Evolutionary conservation across 2,329 filamentous ascomycete species (phyloP).

Genomic region (Aspergillus sp.): DNA sequence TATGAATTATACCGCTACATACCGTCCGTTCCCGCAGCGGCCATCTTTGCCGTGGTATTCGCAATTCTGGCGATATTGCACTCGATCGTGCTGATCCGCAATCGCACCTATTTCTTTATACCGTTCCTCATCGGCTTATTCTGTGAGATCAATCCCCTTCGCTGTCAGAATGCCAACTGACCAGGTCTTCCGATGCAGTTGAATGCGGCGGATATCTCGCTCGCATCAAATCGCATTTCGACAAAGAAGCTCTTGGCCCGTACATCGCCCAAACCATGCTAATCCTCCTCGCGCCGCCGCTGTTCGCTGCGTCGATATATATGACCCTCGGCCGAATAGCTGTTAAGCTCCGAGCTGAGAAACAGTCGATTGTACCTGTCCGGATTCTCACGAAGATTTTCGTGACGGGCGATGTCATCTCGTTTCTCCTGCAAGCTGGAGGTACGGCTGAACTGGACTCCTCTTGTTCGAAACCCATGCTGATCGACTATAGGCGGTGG

Average conservation of each 20-base stretch:
- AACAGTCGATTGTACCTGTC: slow-evolving; percentile 12
- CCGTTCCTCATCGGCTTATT: slow-evolving; percentile 22
- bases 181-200: slow-evolving; percentile 4
- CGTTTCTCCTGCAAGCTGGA: slow-evolving; percentile 19
- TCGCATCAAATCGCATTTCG: slow-evolving; percentile 16
- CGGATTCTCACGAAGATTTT: slow-evolving; percentile 22
- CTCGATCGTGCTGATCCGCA: slow-evolving; percentile 3
- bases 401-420: slow-evolving; percentile 20
- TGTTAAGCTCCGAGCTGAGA: slow-evolving; percentile 10
- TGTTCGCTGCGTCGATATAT: slow-evolving; percentile 23
- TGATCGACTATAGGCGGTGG: slow-evolving; percentile 15
- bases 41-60: slow-evolving; percentile 17
- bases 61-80: slow-evolving; percentile 14
- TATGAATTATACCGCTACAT: slow-evolving; percentile 33
- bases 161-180: not conserved
- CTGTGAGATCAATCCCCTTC: slow-evolving; percentile 15
- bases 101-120: slow-evolving; percentile 22
- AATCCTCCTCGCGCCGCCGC: slow-evolving; percentile 20
- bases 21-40: slow-evolving; percentile 15
- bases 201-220: slow-evolving; percentile 18
- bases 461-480: not conserved
- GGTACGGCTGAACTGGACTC: slow-evolving; percentile 7
- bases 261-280: slow-evolving; percentile 22
- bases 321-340: slow-evolving; percentile 22
- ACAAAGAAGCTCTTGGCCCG: slow-evolving; percentile 14